These are phyloP conservation scores for Annulohypoxylon moriforme DNA, from an alignment of 495 filamentous ascomycete species.

Conservation along the genomic window DNA sequence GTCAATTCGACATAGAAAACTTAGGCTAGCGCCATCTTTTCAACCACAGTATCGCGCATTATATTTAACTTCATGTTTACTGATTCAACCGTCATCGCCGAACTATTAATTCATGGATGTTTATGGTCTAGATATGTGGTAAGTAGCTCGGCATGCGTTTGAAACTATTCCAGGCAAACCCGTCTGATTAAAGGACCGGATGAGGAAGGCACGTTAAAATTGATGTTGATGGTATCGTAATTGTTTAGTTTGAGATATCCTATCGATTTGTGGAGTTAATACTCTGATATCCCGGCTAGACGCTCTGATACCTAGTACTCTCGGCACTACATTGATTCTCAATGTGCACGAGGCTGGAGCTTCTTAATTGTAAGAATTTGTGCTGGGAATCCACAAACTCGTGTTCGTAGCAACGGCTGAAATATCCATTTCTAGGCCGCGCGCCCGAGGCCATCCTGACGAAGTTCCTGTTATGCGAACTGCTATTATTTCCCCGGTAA, in stretches of 20 bases:
- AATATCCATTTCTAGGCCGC: background rate
- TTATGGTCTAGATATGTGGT: too few relatives aligned
- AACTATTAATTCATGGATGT: too few relatives aligned
- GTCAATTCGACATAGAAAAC: background rate
- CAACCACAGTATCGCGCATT: background rate
- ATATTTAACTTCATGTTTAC: background rate
- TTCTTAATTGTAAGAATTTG: background rate
- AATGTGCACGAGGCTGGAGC: background rate
- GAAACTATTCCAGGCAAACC: background rate
- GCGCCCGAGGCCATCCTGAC: background rate
- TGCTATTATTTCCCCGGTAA: background rate
- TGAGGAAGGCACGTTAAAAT: background rate
- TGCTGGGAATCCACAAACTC: background rate
- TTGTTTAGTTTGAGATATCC: background rate
- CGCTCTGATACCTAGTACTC: background rate
- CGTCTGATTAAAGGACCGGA: background rate
- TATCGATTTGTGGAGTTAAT: background rate
- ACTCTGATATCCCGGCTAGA: background rate
- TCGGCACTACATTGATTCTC: background rate
- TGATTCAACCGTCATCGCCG: background rate
- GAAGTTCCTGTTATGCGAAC: background rate
- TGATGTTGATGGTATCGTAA: background rate
- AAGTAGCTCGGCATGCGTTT: background rate
- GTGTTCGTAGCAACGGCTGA: background rate
- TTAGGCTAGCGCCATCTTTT: slow-evolving; percentile 7